Base-by-base conservation (phyloP, 1,139 yeast genomes). In the Lodderomyces margitis region DNA sequence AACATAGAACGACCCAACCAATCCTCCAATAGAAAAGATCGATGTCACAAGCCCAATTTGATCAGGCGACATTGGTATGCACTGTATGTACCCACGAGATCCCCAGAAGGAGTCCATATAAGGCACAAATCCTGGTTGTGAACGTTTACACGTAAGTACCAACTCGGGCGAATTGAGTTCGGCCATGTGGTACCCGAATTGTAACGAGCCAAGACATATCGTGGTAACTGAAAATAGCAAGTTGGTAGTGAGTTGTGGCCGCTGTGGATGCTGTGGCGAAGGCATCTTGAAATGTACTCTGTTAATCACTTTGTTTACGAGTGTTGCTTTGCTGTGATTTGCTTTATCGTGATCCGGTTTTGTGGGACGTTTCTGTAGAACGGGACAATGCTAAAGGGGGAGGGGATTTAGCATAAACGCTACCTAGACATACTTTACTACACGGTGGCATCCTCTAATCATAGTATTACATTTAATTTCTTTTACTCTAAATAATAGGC, bases 11-110 rank as follows among this genome's bases (percentile, higher is more conserved):
- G 97, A 87, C 1, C 96, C 89, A 6, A 84, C 42, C 17, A 91
- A 68, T 0, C 98, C 98, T 7, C 98, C 98, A 43, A 91, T 71
- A 31, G 94, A 81, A 61, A 85, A 88, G 21, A 87, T 76, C 0
- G 96, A 82, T 0, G 95, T 89, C n/a, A 83, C 81, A 21, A 85
- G 62, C 0, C 97, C 98, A 37, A 87, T 66, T 45, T 85, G 84
- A 37, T 77, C 72, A 12, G 81, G 78, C 16, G 73, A 65, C 71
- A 87, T 71, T 0, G 79, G 73, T 21, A 88, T 77, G 59, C 96
- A 74, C 42, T 56, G 53, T 2, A 42, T 51, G 39, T 62, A 66
- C 3, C 72, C 74, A 37, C 58, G 60, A 15, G 46, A 39, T 0
- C 76, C 78, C 49, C 70, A 74, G 56, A 64, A 67, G 2, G 74